These are phyloP conservation scores for Aspergillus sp. DNA, from an alignment of 2,329 filamentous ascomycete species.

Conservation along the genomic window DNA sequence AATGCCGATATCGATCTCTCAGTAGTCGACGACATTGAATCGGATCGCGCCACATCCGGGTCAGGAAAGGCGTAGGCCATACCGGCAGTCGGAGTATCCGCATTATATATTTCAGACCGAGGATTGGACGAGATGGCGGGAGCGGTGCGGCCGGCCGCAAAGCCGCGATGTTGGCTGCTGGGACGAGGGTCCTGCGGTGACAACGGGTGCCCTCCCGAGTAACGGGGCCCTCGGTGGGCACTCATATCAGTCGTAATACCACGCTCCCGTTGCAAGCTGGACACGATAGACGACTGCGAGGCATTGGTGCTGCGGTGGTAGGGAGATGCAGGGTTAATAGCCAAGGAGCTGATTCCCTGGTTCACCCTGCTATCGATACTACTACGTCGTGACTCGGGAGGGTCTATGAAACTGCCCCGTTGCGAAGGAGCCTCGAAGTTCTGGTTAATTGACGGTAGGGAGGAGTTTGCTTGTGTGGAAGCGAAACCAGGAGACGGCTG, in stretches of 20 bases:
- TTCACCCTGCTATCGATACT: slow-evolving; percentile 43
- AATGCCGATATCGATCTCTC: slow-evolving; percentile 27
- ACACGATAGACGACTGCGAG: slow-evolving; percentile 38
- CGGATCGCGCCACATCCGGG: slow-evolving; percentile 34
- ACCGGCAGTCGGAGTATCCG: slow-evolving; percentile 41
- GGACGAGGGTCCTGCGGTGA: slow-evolving; percentile 33
- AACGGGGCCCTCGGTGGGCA: slow-evolving; percentile 33
- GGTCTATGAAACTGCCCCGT: slow-evolving; percentile 32
- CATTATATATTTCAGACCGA: slow-evolving; percentile 41
- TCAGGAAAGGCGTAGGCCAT: slow-evolving; percentile 44
- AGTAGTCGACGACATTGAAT: slow-evolving; percentile 26
- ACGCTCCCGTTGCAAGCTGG: slow-evolving; percentile 33
- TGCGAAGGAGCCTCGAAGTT: slow-evolving; percentile 45
- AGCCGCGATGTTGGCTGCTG: slow-evolving; percentile 31
- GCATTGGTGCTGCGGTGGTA: slow-evolving; percentile 40
- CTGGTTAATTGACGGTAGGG: slow-evolving; percentile 51
- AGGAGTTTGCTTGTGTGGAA: slow-evolving; percentile 30
- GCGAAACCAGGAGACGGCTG: slow-evolving; percentile 32
- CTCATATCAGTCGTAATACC: slow-evolving; percentile 33
- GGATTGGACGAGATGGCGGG: slow-evolving; percentile 42
- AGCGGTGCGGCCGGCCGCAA: slow-evolving; percentile 38
- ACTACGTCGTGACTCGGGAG: slow-evolving; percentile 39
- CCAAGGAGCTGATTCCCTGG: slow-evolving; percentile 39
- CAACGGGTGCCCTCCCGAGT: slow-evolving; percentile 30
- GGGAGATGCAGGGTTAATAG: slow-evolving; percentile 38